phyloP scores from a whole-genome alignment of 1,284 basidiomycete species.

The Ganoderma leucocontextum region DNA sequence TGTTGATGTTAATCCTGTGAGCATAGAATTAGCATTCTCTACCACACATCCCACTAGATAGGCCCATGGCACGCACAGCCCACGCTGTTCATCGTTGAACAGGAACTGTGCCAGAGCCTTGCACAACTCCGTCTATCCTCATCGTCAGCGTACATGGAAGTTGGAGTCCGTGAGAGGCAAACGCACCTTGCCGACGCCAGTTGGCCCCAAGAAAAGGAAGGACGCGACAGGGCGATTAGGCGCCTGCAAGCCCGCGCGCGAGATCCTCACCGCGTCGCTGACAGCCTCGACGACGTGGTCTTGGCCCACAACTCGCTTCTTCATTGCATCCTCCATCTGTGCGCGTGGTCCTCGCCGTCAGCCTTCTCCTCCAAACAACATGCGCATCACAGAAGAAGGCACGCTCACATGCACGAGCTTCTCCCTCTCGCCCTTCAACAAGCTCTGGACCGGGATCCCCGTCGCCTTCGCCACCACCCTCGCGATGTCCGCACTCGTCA shows the following conservation, averaged over 20 bases:
- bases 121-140: constrained; percentile 80
- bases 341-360: constrained; percentile 16
- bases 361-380: constrained; percentile 2
- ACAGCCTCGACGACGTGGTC: constrained; percentile 84
- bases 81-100: constrained; percentile 87
- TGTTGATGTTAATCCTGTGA: constrained; percentile 85
- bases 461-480: constrained; percentile 90
- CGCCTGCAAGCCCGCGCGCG: constrained; percentile 88
- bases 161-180: not conserved
- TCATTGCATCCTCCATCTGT: constrained; percentile 87
- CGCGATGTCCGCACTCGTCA: constrained; percentile 90
- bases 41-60: not conserved
- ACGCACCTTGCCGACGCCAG: constrained; percentile 82
- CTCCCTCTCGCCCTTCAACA: constrained; percentile 90
- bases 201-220: constrained; percentile 91
- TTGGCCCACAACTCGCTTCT: constrained; percentile 86
- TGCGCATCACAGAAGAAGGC: constrained; percentile 14
- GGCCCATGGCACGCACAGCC: constrained; percentile 62
- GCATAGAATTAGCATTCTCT: not conserved
- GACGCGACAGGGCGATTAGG: constrained; percentile 90
- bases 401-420: constrained; percentile 84
- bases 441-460: constrained; percentile 90
- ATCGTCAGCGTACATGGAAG: not conserved
- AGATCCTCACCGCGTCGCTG: constrained; percentile 90
- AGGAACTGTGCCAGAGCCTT: constrained; percentile 89